Conservation (phyloP, 768 basidiomycete species). For the Suillus occidentalis region DNA sequence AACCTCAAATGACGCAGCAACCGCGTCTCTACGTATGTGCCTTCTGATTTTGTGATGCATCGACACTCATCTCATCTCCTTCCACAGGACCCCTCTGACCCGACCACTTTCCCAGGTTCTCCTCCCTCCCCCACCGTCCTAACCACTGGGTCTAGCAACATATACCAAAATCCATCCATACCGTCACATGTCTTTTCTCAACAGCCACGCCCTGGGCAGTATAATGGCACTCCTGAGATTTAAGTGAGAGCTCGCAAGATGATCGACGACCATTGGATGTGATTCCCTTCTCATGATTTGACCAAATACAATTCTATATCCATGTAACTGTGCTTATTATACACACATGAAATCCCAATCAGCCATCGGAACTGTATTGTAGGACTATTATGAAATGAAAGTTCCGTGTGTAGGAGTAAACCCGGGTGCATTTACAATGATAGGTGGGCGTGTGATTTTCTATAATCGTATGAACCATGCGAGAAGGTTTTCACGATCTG, state of each 20-base stretch:
- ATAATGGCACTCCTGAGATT: slow-evolving; percentile 28
- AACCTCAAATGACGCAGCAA: slow-evolving; percentile 21
- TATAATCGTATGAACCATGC: no score
- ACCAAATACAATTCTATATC: background rate
- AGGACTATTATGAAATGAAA: background rate
- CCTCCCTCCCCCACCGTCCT: slow-evolving; percentile 18
- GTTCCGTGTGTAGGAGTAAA: background rate
- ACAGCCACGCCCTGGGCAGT: slow-evolving; percentile 15
- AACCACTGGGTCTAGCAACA: slow-evolving; percentile 10
- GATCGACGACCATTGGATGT: background rate
- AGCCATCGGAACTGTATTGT: background rate
- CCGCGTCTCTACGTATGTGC: slow-evolving; percentile 30
- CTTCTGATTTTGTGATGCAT: background rate
- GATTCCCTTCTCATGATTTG: background rate
- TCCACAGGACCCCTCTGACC: slow-evolving; percentile 36
- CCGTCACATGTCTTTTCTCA: slow-evolving; percentile 15
- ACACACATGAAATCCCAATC: background rate
- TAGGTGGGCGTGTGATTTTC: no score
- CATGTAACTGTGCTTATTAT: background rate
- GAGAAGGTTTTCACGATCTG: no score
- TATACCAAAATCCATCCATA: slow-evolving; percentile 5
- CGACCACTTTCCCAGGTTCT: slow-evolving; percentile 36
- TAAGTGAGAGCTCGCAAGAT: slow-evolving; percentile 7
- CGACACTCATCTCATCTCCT: slow-evolving; percentile 7
- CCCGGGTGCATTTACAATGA: no score